Percentiles rank a stretch among this genome's conserved stretches.
Conservation (phyloP, 2,329 filamentous ascomycete genomes). For the Lachnellula subtilissima region DNA sequence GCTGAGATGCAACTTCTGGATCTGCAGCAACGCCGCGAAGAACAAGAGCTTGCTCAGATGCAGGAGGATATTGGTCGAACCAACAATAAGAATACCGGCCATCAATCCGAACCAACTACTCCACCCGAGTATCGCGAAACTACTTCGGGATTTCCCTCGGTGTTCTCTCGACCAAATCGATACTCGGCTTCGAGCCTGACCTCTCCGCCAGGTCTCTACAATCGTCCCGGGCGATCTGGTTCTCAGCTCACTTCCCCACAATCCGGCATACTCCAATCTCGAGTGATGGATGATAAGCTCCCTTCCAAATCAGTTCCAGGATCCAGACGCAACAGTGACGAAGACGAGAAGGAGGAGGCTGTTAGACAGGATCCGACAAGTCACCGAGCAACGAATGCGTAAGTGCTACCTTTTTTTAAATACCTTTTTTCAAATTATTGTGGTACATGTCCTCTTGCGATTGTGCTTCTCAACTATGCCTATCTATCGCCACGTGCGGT, state of each 20-base stretch:
- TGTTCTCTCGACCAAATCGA: conserved; percentile 78
- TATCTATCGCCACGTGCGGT: not conserved
- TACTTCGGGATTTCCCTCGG: conserved; percentile 64
- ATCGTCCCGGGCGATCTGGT: conserved; percentile 69
- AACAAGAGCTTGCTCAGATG: conserved; percentile 79
- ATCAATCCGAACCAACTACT: conserved; percentile 92
- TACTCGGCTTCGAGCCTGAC: conserved; percentile 86
- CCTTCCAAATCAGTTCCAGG: conserved; percentile 82
- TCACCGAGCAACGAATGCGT: conserved; percentile 72
- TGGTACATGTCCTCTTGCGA: too few species aligned
- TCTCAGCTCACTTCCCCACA: conserved; percentile 78
- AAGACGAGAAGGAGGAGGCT: conserved; percentile 78
- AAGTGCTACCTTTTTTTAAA: conserved; percentile 48
- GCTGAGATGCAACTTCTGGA: conserved; percentile 88
- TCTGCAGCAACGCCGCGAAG: conserved; percentile 75
- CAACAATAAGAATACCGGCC: conserved; percentile 45
- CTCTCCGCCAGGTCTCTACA: conserved; percentile 71
- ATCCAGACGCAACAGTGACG: conserved; percentile 85
- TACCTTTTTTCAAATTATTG: too few species aligned
- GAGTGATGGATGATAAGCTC: conserved; percentile 57
- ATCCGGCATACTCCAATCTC: conserved; percentile 54
- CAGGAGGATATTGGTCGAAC: conserved; percentile 68
- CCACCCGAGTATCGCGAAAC: conserved; percentile 86
- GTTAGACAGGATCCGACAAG: conserved; percentile 65
- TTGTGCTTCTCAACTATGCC: too few species aligned